Evolutionary conservation across 2,329 filamentous ascomycete species (phyloP).

Genomic region (Tolypocladium cylindrosporum): DNA sequence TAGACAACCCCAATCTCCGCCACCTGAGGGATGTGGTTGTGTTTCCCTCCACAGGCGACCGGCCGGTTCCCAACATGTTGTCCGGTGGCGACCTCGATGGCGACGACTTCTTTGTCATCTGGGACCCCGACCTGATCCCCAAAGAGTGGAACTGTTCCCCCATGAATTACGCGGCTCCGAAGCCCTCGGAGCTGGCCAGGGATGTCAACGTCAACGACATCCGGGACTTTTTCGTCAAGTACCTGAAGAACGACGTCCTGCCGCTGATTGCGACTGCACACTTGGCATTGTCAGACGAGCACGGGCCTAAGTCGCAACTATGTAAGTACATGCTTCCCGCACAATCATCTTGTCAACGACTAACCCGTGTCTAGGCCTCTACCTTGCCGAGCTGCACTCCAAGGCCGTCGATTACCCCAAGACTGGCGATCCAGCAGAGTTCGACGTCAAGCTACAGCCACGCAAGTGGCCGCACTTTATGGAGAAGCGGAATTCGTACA

Average conservation of each 20-base stretch:
- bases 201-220: constrained; percentile 66
- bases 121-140: constrained; percentile 70
- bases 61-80: constrained; percentile 85
- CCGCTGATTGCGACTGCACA: constrained; percentile 74
- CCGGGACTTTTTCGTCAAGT: constrained; percentile 76
- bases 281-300: constrained; percentile 61
- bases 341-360: not conserved
- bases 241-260: constrained; percentile 85
- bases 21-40: constrained; percentile 82
- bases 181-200: constrained; percentile 43
- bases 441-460: constrained; percentile 52
- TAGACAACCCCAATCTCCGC: constrained; percentile 61
- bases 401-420: constrained; percentile 92
- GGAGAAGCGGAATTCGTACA: constrained; percentile 58
- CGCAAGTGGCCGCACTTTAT: constrained; percentile 76
- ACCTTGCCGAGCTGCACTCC: constrained; percentile 74
- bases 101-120: constrained; percentile 91
- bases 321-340: constrained; percentile 39
- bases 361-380: constrained; percentile 36
- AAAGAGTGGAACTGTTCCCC: constrained; percentile 59
- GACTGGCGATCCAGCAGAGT: constrained; percentile 66
- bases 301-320: constrained; percentile 55
- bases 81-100: constrained; percentile 94
- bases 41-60: constrained; percentile 72
- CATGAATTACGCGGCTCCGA: constrained; percentile 63